Percentiles rank a stretch among this genome's conserved stretches.
Conservation (phyloP, 768 basidiomycete genomes). For the Kwoniella bestiolae region DNA sequence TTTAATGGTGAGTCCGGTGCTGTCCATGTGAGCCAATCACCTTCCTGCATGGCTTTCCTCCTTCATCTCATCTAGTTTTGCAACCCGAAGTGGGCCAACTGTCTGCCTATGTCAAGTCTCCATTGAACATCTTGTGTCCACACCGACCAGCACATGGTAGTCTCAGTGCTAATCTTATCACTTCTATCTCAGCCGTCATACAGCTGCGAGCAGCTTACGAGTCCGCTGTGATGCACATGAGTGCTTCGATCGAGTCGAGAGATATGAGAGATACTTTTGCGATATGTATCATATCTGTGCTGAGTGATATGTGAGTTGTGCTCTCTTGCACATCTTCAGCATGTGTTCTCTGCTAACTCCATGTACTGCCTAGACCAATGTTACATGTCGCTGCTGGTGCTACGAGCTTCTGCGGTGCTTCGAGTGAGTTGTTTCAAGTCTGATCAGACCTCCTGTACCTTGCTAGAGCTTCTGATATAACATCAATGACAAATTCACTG, state of each 20-base stretch:
- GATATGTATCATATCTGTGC: constrained; percentile 40
- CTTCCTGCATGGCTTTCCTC: background rate
- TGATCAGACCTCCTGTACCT: background rate
- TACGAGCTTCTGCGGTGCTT: constrained; percentile 34
- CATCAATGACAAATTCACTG: too few relatives aligned
- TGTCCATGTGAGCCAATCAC: background rate
- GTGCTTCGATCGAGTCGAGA: constrained; percentile 28
- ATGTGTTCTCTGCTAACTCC: background rate
- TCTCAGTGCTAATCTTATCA: too few relatives aligned
- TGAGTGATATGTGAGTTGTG: constrained; percentile 42
- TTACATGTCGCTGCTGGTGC: constrained; percentile 43
- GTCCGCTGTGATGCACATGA: constrained; percentile 23
- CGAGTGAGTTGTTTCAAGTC: constrained; percentile 18
- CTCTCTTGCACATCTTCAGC: background rate
- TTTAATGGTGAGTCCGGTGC: constrained; percentile 35
- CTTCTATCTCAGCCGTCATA: constrained; percentile 47
- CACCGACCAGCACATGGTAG: too few relatives aligned
- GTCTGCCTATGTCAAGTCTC: too few relatives aligned
- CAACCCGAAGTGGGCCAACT: too few relatives aligned
- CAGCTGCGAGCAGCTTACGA: constrained; percentile 48
- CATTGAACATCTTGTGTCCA: too few relatives aligned
- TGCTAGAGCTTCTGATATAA: too few relatives aligned
- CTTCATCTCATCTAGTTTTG: background rate
- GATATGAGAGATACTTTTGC: constrained; percentile 46
- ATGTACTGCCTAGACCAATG: constrained; percentile 34